Conservation (phyloP, 148 eudicot genomes). For the Gaultheria prostrata region DNA sequence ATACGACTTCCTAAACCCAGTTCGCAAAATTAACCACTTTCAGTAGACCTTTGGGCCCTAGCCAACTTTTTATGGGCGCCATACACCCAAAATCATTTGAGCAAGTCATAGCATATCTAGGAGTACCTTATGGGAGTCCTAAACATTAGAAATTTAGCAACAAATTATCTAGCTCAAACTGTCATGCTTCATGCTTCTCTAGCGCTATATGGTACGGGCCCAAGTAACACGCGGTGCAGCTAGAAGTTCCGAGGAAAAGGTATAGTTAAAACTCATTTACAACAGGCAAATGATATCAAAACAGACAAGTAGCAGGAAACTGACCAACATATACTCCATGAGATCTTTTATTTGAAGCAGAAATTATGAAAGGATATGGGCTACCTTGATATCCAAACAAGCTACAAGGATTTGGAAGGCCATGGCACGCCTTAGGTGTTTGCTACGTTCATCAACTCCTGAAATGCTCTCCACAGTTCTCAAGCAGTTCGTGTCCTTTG, state of each 20-base stretch:
- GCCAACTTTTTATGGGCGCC: not conserved
- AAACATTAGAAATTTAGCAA: not conserved
- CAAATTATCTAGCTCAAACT: not conserved
- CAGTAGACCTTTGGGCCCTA: not conserved
- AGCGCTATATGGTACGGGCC: not conserved
- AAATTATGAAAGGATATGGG: not conserved
- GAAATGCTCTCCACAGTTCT: slow-evolving; percentile 61
- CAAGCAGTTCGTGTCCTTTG: slow-evolving; percentile 67
- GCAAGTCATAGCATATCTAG: not conserved
- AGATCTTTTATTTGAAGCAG: not conserved
- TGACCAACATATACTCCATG: not conserved
- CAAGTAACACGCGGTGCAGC: not conserved
- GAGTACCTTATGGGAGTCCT: not conserved
- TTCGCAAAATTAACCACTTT: not conserved
- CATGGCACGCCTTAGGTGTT: slow-evolving; percentile 60
- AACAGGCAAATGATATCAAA: not conserved
- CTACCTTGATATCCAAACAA: slow-evolving; percentile 67
- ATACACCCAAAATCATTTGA: not conserved
- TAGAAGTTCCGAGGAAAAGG: not conserved
- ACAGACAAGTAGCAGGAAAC: not conserved
- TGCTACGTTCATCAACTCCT: slow-evolving; percentile 62
- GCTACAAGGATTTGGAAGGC: slow-evolving; percentile 55
- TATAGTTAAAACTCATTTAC: not conserved
- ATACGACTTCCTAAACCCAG: not conserved
- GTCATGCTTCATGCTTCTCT: not conserved